Evolutionary conservation across 2,329 filamentous ascomycete genomes (phyloP).

Genomic region (Cladosporium sp.): DNA sequence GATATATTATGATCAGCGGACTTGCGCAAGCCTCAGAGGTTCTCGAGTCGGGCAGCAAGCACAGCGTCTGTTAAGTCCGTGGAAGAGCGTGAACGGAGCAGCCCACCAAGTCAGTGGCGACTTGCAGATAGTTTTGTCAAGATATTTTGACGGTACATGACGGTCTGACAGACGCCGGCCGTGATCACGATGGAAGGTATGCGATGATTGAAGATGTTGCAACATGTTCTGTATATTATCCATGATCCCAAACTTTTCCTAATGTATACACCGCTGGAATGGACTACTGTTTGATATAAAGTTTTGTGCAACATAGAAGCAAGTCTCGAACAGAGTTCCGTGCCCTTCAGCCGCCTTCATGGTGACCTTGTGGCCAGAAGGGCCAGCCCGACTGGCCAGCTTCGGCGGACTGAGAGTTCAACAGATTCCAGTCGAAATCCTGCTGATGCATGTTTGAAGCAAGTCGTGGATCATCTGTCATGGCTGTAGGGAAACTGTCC

Average conservation of each 20-base stretch:
- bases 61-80: neutral
- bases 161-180: neutral
- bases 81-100: neutral
- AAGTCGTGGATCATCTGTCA: constrained; percentile 11
- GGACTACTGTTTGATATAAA: neutral
- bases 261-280: constrained; percentile 2
- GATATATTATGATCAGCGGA: constrained; percentile 11
- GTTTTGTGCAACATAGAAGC: neutral
- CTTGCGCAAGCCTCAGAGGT: neutral
- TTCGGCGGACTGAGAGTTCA: constrained; percentile 4
- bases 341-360: constrained; percentile 8
- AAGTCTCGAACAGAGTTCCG: neutral
- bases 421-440: constrained; percentile 18
- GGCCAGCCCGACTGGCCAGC: constrained; percentile 12
- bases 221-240: neutral
- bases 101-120: neutral
- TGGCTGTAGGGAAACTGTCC: constrained; percentile 23
- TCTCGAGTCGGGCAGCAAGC: neutral
- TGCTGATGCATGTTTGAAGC: constrained; percentile 1
- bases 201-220: neutral
- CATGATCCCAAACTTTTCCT: neutral
- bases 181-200: neutral
- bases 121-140: neutral
- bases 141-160: neutral
- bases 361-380: constrained; percentile 8